Conservation (phyloP, 176 grass and related monocot species). For the Alloteropsis semialata region DNA sequence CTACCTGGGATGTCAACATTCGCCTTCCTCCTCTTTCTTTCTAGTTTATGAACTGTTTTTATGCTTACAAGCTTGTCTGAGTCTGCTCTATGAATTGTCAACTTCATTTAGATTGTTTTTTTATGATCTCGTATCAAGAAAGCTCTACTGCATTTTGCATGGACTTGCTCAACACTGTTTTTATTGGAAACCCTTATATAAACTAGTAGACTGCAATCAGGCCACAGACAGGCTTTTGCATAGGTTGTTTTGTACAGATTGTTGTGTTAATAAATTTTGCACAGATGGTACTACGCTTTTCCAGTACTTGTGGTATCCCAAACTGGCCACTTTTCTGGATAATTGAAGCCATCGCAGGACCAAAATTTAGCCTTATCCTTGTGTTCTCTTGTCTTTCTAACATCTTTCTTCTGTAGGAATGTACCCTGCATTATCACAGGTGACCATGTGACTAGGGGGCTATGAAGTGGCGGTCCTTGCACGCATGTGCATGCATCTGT, state of each 20-base stretch:
- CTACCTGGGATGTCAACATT: slow-evolving; percentile 36
- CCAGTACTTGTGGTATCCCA: slow-evolving; percentile 19
- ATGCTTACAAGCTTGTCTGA: slow-evolving; percentile 1
- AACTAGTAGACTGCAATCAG: neutral
- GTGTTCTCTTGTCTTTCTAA: slow-evolving; percentile 28
- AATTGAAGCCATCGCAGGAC: slow-evolving; percentile 20
- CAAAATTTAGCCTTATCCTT: slow-evolving; percentile 19
- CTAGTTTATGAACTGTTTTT: slow-evolving; percentile 6
- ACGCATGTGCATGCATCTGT: slow-evolving; percentile 57
- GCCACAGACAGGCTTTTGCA: neutral
- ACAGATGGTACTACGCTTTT: slow-evolving; percentile 18
- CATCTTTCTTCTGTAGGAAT: slow-evolving; percentile 26
- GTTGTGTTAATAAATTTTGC: neutral
- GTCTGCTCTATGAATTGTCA: neutral
- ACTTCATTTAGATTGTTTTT: neutral
- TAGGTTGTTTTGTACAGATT: neutral
- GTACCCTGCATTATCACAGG: slow-evolving; percentile 36
- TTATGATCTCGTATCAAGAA: neutral
- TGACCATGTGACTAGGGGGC: slow-evolving; percentile 37
- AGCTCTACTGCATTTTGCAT: neutral
- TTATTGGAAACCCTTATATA: neutral
- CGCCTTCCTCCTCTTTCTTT: neutral
- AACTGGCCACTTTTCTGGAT: slow-evolving; percentile 14
- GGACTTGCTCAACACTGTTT: neutral
- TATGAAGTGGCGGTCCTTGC: slow-evolving; percentile 44